Evolutionary conservation across 148 eudicot genomes (phyloP).

Genomic region (Camellia sinensis): DNA sequence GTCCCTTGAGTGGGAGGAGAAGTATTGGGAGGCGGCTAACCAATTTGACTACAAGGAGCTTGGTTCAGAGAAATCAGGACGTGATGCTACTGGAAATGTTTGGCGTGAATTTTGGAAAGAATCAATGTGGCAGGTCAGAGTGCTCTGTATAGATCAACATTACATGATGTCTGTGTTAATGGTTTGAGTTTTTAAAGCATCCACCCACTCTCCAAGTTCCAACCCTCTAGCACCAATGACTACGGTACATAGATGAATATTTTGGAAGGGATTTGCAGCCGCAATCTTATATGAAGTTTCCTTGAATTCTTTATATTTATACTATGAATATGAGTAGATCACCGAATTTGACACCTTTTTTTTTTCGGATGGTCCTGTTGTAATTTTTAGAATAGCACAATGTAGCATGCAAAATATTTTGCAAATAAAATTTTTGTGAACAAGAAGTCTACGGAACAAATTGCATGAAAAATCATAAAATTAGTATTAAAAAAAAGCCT

Average conservation of each 20-base stretch:
- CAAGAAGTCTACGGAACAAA: not conserved
- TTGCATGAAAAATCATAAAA: not conserved
- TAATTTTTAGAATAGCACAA: not conserved
- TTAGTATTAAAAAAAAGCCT: not conserved
- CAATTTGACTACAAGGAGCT: slow-evolving; percentile 71
- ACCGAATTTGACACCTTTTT: not conserved
- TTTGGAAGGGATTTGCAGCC: not conserved
- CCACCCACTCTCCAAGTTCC: not conserved
- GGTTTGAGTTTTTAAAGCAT: no score
- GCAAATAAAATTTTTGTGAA: not conserved
- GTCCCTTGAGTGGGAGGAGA: slow-evolving; percentile 84
- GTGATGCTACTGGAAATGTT: slow-evolving; percentile 78
- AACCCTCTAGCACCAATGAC: not conserved
- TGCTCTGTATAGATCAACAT: slow-evolving; percentile 1
- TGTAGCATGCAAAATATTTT: not conserved
- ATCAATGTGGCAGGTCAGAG: slow-evolving; percentile 79
- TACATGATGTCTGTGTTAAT: not conserved
- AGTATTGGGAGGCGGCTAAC: slow-evolving; percentile 98
- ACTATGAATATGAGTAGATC: not conserved
- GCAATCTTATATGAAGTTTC: not conserved
- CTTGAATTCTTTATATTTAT: not conserved
- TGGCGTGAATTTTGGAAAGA: slow-evolving; percentile 96
- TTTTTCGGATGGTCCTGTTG: not conserved
- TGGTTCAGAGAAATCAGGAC: slow-evolving; percentile 95
- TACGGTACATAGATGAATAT: not conserved